A percentile compares a stretch with the other conserved stretches of the same genome.
Conservation (phyloP, 2,329 filamentous ascomycete species). For the Leptographium flavum region DNA sequence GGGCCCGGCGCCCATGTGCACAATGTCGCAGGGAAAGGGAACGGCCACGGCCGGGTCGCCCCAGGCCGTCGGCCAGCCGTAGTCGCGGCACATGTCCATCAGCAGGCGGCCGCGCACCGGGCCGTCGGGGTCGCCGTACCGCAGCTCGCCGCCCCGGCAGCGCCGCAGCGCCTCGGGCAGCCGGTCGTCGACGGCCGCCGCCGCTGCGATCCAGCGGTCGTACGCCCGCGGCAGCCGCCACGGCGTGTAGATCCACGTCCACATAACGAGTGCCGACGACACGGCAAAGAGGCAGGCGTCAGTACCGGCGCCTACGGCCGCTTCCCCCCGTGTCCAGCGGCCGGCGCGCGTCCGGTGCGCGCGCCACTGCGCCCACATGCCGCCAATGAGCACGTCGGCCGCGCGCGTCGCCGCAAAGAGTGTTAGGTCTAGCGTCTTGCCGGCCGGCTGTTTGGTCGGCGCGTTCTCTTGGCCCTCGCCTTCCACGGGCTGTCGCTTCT, state of each 20-base stretch:
- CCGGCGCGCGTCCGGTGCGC: constrained; percentile 27
- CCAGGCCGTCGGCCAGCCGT: constrained; percentile 52
- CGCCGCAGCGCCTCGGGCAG: constrained; percentile 61
- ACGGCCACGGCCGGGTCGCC: constrained; percentile 55
- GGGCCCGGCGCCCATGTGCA: constrained; percentile 64
- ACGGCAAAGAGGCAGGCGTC: constrained; percentile 58
- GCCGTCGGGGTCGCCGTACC: constrained; percentile 61
- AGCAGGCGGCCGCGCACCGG: constrained; percentile 51
- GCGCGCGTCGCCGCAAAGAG: constrained; percentile 64
- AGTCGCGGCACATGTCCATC: constrained; percentile 57
- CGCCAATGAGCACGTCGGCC: constrained; percentile 53
- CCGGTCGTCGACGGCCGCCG: constrained; percentile 59
- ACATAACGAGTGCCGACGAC: constrained; percentile 69
- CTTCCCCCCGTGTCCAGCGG: constrained; percentile 33
- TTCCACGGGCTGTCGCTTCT: neutral
- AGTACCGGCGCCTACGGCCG: constrained; percentile 28
- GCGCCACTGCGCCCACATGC: constrained; percentile 44
- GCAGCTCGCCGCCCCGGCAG: constrained; percentile 45
- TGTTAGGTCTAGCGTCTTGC: constrained; percentile 68
- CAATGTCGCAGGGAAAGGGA: constrained; percentile 70
- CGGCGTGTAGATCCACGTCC: constrained; percentile 73
- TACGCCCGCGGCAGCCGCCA: constrained; percentile 57
- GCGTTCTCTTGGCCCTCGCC: neutral
- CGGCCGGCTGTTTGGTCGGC: constrained; percentile 27
- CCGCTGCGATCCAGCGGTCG: constrained; percentile 67